Base-by-base conservation (phyloP, 1,284 basidiomycete genomes). In the Hemileia vastatrix region DNA sequence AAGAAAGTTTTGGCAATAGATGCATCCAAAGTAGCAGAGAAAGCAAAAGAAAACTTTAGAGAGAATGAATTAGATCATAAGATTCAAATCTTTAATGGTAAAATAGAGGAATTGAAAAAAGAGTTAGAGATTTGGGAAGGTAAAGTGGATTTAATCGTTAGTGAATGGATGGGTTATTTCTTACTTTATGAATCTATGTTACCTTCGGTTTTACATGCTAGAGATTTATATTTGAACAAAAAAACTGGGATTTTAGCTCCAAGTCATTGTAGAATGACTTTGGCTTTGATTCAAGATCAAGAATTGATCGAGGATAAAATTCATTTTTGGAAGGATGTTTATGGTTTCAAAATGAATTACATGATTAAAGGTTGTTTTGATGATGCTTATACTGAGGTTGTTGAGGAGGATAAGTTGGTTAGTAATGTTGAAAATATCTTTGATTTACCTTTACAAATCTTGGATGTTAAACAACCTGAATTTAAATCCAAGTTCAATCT, bases 181-280 rank as follows among this genome's bases (percentile, higher is more conserved):
- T 49, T 76, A 23, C 81, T 95, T 21, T 97, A 97, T 77, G 94
- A 98, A 77, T 90, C 87, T 50, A 97, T 97, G 94, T 82, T 97
- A 23, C 93, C 96, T 75, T 95, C 91, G 0, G 94, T 97, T 4
- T 79, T 98, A 8, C 78, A 80, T 62, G 93, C 93, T 0, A 82
- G 92, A 23, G 90, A 95, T 74, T 82, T 85, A 15, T 96, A 91
- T 78, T 80, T 97, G n/a, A n/a, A n/a, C 48, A 79, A 80, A 45
- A 82, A 84, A 0, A 78, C 64, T 0, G 91, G 92, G 0, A 78
- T 96, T n/a, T 85, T 97, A 83, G 91, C 86, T 0, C 94, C 94
- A 0, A 90, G 86, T 68, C 89, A 97, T 72, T 88, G 86, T 65
- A 82, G 85, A 66, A 89, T 98, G 79, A 84, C 88, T 78, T 78